Evolutionary conservation across 805 yeast genomes (phyloP).

Genomic region (Candida jianshihensis): DNA sequence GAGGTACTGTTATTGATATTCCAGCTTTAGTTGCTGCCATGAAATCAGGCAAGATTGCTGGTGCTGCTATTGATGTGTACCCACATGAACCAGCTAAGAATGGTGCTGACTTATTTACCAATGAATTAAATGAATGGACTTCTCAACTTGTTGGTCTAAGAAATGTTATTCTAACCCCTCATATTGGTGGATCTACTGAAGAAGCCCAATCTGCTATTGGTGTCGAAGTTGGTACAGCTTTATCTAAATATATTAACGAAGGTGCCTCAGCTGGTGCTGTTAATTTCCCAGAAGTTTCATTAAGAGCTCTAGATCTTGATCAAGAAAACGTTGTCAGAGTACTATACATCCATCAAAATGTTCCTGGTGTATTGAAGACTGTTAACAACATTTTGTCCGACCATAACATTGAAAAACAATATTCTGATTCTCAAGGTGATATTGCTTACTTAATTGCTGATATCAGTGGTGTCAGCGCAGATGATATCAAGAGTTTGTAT

Average conservation of each 20-base stretch:
- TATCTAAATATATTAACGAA: constrained; percentile 85
- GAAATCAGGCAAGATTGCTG: constrained; percentile 87
- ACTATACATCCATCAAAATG: constrained; percentile 88
- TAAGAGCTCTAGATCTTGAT: constrained; percentile 78
- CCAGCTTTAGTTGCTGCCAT: constrained; percentile 89
- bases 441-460: constrained; percentile 96
- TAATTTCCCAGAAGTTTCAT: constrained; percentile 93
- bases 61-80: constrained; percentile 91
- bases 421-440: constrained; percentile 86
- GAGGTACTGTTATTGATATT: constrained; percentile 97
- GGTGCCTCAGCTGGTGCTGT: constrained; percentile 90
- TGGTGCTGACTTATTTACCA: constrained; percentile 68
- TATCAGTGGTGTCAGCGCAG: constrained; percentile 69
- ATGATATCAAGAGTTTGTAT: constrained; percentile 75
- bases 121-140: constrained; percentile 71
- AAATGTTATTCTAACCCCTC: constrained; percentile 88
- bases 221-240: constrained; percentile 77
- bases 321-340: constrained; percentile 86
- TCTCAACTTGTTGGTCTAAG: constrained; percentile 69
- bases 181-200: constrained; percentile 96
- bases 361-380: constrained; percentile 94
- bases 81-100: constrained; percentile 95
- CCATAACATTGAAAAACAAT: constrained; percentile 94
- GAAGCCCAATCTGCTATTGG: constrained; percentile 97
- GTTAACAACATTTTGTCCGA: constrained; percentile 88